Conservation (phyloP, 441 rosid species). For the Mallotus japonicus region DNA sequence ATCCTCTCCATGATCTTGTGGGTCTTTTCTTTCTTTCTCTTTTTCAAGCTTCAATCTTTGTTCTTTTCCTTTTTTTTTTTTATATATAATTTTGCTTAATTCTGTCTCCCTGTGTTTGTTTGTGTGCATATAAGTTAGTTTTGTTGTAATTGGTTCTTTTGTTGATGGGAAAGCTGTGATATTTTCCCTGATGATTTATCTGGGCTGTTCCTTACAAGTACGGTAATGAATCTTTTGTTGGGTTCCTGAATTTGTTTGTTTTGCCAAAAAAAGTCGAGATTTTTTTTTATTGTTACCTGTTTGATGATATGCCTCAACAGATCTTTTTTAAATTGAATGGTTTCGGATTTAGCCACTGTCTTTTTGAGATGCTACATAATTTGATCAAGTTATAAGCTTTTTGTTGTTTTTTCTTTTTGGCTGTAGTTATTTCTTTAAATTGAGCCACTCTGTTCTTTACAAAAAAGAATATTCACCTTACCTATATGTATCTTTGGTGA, state of each 20-base stretch:
- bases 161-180: background rate
- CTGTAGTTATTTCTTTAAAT: background rate
- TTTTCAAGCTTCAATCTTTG: background rate
- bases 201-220: background rate
- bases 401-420: slow-evolving; percentile 3
- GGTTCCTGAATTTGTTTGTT: background rate
- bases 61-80: background rate
- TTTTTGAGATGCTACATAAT: background rate
- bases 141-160: background rate
- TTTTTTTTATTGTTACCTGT: background rate
- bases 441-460: background rate
- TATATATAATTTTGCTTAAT: background rate
- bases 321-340: background rate
- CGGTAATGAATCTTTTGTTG: background rate
- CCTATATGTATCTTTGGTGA: background rate
- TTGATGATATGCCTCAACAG: background rate
- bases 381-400: background rate
- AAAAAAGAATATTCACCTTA: background rate
- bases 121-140: background rate
- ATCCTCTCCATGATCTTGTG: slow-evolving; percentile 55
- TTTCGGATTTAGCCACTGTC: background rate
- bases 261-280: background rate
- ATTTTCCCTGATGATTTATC: background rate
- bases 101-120: too few species aligned
- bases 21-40: background rate